Evolutionary conservation across 129 eudicot species (phyloP).

Genomic region (Smallanthus sonchifolius): DNA sequence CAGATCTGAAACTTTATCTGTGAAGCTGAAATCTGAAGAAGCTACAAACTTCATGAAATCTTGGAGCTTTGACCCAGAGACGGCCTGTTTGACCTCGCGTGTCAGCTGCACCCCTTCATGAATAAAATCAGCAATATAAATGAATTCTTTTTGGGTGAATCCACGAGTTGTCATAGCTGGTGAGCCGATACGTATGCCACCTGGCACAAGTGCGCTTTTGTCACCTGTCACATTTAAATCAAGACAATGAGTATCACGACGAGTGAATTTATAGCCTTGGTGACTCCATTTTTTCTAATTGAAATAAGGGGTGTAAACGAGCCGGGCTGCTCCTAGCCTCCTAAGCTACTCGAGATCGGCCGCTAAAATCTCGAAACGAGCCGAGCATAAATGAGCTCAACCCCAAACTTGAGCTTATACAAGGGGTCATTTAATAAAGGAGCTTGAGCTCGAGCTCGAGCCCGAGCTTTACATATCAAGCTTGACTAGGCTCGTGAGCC

Average conservation of each 20-base stretch:
- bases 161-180: constrained; percentile 99
- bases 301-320: too few relatives aligned
- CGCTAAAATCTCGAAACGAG: too few relatives aligned
- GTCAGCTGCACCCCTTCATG: constrained; percentile 86
- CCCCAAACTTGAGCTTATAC: too few relatives aligned
- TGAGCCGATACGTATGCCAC: constrained; percentile 87
- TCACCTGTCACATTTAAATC: constrained; percentile 48
- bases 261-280: not conserved
- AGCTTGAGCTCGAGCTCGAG: too few relatives aligned
- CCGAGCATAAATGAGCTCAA: too few relatives aligned
- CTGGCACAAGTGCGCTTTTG: constrained; percentile 93
- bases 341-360: too few relatives aligned
- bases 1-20: constrained; percentile 49
- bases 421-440: too few relatives aligned
- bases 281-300: not conserved
- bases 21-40: constrained; percentile 63
- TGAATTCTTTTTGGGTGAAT: constrained; percentile 66
- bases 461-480: too few relatives aligned
- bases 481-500: too few relatives aligned
- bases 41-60: constrained; percentile 64
- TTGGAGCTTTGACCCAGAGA: constrained; percentile 69
- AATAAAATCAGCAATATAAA: constrained; percentile 60
- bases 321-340: too few relatives aligned
- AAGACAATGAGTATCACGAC: not conserved
- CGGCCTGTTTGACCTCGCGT: constrained; percentile 67